These are phyloP conservation scores for Sporothrix pallida DNA, from an alignment of 2,329 filamentous ascomycete species.

Conservation along the genomic window DNA sequence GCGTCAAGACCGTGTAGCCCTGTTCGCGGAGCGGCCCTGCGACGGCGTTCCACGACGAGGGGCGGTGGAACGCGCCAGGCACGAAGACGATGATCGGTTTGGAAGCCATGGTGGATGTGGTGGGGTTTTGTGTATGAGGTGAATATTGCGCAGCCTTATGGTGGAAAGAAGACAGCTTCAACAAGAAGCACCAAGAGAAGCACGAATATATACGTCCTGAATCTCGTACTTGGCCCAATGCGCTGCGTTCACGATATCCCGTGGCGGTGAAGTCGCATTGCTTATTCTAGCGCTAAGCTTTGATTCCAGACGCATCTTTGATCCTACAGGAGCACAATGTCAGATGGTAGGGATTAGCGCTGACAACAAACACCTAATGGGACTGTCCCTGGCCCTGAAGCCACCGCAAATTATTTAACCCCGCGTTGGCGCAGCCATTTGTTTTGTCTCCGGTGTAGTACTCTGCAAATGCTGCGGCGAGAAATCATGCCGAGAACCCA, in stretches of 20 bases:
- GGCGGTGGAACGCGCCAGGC: slow-evolving; percentile 12
- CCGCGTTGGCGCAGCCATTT: too few species aligned
- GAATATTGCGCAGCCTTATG: background rate
- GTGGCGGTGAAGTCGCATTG: background rate
- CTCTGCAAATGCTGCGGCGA: too few species aligned
- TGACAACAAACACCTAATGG: too few species aligned
- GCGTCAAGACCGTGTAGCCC: slow-evolving; percentile 1
- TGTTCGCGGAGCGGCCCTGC: background rate
- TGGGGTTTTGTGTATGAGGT: background rate
- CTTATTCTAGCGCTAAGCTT: too few species aligned
- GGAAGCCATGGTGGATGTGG: slow-evolving; percentile 2
- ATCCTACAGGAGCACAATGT: too few species aligned
- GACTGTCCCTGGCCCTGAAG: too few species aligned
- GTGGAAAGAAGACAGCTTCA: background rate
- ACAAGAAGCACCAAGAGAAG: background rate
- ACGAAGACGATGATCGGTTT: slow-evolving; percentile 12
- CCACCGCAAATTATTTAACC: too few species aligned
- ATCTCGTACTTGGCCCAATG: background rate
- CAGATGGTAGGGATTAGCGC: too few species aligned
- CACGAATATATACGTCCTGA: slow-evolving; percentile 3
- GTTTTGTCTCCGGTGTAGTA: too few species aligned
- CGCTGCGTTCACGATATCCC: background rate
- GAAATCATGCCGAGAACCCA: too few species aligned
- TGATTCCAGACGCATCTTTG: too few species aligned
- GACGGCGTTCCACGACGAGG: slow-evolving; percentile 15